A percentile compares a stretch with the other conserved stretches of the same genome.
Evolutionary conservation across 768 basidiomycete species (phyloP).

Genomic region (Grammothele lineata): DNA sequence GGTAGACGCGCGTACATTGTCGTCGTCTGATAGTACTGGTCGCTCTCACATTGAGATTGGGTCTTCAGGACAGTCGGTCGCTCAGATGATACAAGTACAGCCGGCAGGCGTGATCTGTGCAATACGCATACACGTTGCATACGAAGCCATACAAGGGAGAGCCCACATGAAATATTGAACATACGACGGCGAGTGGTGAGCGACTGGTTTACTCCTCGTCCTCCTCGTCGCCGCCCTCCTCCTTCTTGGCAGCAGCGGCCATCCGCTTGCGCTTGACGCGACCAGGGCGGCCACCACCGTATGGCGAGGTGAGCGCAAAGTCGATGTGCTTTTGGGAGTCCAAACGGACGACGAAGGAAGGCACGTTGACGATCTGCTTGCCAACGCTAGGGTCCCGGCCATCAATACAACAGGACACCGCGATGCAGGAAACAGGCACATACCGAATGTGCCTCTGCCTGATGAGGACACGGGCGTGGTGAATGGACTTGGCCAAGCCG

Average conservation of each 20-base stretch:
- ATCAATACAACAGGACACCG: not conserved
- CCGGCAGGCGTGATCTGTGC: not conserved
- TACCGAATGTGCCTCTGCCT: conserved; percentile 97
- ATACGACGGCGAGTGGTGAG: conserved; percentile 2
- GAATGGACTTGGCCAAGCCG: conserved; percentile 96
- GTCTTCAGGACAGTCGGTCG: no score
- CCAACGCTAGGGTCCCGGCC: conserved; percentile 65
- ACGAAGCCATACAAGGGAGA: conserved; percentile 15
- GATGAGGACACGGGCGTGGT: conserved; percentile 98
- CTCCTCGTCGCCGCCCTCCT: conserved; percentile 67
- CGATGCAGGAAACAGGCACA: conserved; percentile 23
- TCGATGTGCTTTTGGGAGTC: conserved; percentile 99
- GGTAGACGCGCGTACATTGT: no score
- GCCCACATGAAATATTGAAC: conserved; percentile 15
- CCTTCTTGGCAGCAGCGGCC: conserved; percentile 81
- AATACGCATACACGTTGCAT: conserved; percentile 17
- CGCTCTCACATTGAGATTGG: no score
- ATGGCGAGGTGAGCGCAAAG: conserved; percentile 95
- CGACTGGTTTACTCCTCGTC: conserved; percentile 7
- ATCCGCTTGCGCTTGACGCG: conserved; percentile 90
- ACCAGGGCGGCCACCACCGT: conserved; percentile 71
- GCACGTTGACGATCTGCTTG: conserved; percentile 98
- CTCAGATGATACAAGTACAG: no score
- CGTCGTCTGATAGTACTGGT: no score
- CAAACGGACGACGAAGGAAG: conserved; percentile 97